phyloP scores from a whole-genome alignment of 2,329 filamentous ascomycete species.

The Atkinsonella hypoxylon region DNA sequence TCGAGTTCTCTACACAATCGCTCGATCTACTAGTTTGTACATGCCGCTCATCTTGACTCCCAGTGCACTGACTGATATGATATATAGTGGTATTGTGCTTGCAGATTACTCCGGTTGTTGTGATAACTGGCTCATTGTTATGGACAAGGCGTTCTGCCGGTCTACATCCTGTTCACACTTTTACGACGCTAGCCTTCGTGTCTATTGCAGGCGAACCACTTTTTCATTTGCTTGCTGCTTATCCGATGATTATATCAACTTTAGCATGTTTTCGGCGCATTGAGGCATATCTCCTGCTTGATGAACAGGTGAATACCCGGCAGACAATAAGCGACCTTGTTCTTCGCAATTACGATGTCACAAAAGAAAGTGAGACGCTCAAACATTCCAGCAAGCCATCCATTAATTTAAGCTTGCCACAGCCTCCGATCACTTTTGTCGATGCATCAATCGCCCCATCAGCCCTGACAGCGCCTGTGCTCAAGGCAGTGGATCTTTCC shows the following conservation, averaged over 20 bases:
- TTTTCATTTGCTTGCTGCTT: background rate
- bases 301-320: background rate
- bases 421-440: background rate
- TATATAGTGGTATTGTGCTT: background rate
- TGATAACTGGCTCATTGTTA: background rate
- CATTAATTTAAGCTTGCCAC: background rate
- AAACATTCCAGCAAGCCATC: background rate
- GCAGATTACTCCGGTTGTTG: background rate
- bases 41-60: background rate
- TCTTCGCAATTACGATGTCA: background rate
- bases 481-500: background rate
- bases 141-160: background rate
- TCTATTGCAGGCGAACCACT: background rate
- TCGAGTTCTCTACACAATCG: background rate
- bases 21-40: background rate
- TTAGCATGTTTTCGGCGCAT: background rate
- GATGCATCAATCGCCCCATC: background rate
- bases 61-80: background rate
- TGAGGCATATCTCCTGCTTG: background rate
- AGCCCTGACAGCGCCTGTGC: background rate
- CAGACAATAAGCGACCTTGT: background rate
- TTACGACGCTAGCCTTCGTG: background rate
- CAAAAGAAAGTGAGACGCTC: background rate
- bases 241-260: background rate
- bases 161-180: background rate